Percentiles rank a stretch among this genome's conserved stretches.
Conservation (phyloP, 1,139 yeast genomes). For the Candida frijolesensis region DNA sequence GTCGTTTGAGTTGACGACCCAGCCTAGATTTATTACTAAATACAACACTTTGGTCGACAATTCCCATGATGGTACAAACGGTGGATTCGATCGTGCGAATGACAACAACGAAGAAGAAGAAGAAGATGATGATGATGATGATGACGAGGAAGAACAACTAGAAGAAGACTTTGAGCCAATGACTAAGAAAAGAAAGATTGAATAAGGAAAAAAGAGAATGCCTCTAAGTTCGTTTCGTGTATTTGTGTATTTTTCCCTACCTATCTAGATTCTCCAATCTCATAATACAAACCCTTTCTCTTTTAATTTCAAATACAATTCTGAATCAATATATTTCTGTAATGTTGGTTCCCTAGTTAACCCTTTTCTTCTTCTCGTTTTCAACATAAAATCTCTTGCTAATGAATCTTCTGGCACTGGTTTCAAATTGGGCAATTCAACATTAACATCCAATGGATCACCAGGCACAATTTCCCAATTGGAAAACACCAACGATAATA, state of each 20-base stretch:
- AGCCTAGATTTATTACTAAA: slow-evolving; percentile 35
- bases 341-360: slow-evolving; percentile 76
- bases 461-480: slow-evolving; percentile 88
- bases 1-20: slow-evolving; percentile 28
- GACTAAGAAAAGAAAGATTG: slow-evolving; percentile 1
- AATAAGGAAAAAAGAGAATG: neutral
- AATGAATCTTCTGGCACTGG: slow-evolving; percentile 72
- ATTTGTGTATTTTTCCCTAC: slow-evolving; percentile 17
- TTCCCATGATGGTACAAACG: slow-evolving; percentile 20
- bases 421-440: slow-evolving; percentile 65
- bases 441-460: slow-evolving; percentile 76
- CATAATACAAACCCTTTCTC: slow-evolving; percentile 39
- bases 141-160: neutral
- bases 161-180: neutral
- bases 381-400: slow-evolving; percentile 87
- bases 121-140: neutral
- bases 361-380: slow-evolving; percentile 88
- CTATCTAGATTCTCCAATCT: slow-evolving; percentile 20
- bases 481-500: slow-evolving; percentile 64
- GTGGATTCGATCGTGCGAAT: slow-evolving; percentile 21
- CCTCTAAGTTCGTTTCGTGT: neutral
- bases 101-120: slow-evolving; percentile 7
- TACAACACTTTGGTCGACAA: slow-evolving; percentile 30
- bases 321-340: slow-evolving; percentile 68
- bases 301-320: slow-evolving; percentile 54